Conservation (phyloP, 2,329 filamentous ascomycete species). For the Colletotrichum agaves region DNA sequence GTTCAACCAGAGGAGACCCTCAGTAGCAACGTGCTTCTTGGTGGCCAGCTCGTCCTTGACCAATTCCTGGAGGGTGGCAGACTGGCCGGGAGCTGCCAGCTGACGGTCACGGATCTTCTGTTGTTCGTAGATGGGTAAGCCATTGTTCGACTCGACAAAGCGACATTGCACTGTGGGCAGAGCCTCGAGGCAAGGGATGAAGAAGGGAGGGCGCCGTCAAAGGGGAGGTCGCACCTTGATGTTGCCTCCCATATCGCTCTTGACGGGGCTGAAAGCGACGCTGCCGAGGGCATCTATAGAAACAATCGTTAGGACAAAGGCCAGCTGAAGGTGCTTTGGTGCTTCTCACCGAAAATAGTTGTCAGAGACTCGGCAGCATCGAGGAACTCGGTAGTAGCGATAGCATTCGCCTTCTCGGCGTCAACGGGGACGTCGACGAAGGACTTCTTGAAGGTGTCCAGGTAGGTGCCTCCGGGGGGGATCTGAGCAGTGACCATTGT, state of each 20-base stretch:
- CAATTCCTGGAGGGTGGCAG: slow-evolving; percentile 86
- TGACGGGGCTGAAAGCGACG: slow-evolving; percentile 88
- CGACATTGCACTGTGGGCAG: not conserved
- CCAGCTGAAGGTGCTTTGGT: not conserved
- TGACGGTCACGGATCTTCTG: slow-evolving; percentile 92
- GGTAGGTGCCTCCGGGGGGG: slow-evolving; percentile 79
- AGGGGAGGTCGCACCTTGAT: slow-evolving; percentile 74
- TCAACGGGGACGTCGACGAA: slow-evolving; percentile 87
- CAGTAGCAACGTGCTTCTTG: slow-evolving; percentile 88
- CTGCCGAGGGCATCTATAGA: slow-evolving; percentile 69
- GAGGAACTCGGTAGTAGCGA: slow-evolving; percentile 88
- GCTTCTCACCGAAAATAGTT: slow-evolving; percentile 79
- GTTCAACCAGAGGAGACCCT: slow-evolving; percentile 90
- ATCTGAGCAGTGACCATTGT: slow-evolving; percentile 65
- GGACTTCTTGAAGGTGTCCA: slow-evolving; percentile 85
- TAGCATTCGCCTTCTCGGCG: slow-evolving; percentile 77
- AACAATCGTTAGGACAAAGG: slow-evolving; percentile 7
- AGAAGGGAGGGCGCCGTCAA: not conserved
- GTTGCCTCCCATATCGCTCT: slow-evolving; percentile 91
- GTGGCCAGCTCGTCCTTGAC: slow-evolving; percentile 87
- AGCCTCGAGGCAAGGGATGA: not conserved
- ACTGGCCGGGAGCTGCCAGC: slow-evolving; percentile 79
- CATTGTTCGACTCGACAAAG: not conserved
- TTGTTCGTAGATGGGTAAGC: not conserved
- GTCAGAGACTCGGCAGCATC: slow-evolving; percentile 89